phyloP scores from a whole-genome alignment of 2,329 filamentous ascomycete genomes.

The Pestalotiopsis sp. region DNA sequence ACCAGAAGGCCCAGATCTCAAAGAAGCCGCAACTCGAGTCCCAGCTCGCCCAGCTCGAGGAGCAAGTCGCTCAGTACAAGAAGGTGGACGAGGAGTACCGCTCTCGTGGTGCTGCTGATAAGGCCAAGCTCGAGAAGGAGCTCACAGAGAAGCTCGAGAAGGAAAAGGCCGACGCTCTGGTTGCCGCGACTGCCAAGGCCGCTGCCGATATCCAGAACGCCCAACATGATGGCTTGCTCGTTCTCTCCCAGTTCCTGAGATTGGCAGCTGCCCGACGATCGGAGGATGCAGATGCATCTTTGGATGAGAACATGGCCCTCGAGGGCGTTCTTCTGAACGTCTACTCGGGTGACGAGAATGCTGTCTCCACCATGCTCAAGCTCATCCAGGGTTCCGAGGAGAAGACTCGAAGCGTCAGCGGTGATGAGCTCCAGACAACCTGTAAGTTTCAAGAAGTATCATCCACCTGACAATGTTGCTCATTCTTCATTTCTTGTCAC shows the following conservation, averaged over 20 bases:
- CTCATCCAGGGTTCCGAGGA: slow-evolving; percentile 75
- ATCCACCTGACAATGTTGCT: slow-evolving; percentile 1
- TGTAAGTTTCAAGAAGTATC: slow-evolving; percentile 57
- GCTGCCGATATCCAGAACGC: slow-evolving; percentile 55
- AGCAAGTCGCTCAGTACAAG: slow-evolving; percentile 74
- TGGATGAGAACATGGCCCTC: slow-evolving; percentile 78
- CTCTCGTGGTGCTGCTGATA: slow-evolving; percentile 58
- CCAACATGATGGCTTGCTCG: slow-evolving; percentile 67
- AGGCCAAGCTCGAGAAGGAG: slow-evolving; percentile 62
- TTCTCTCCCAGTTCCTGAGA: slow-evolving; percentile 78
- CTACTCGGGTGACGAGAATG: slow-evolving; percentile 76
- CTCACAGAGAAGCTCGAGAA: slow-evolving; percentile 55
- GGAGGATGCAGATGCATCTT: slow-evolving; percentile 65
- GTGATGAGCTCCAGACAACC: slow-evolving; percentile 67
- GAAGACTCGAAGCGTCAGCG: slow-evolving; percentile 64
- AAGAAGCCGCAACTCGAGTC: slow-evolving; percentile 76
- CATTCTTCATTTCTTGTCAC: slow-evolving; percentile 24
- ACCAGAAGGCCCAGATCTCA: slow-evolving; percentile 76
- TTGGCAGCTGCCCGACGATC: slow-evolving; percentile 76
- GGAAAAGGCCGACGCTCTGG: slow-evolving; percentile 55
- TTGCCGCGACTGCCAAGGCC: slow-evolving; percentile 58
- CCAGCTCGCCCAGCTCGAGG: slow-evolving; percentile 71
- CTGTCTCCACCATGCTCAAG: slow-evolving; percentile 76
- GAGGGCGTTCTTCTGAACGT: slow-evolving; percentile 79
- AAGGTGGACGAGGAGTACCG: slow-evolving; percentile 77